Base-by-base conservation (phyloP, 257 asterid species). In the Vinca minor region DNA sequence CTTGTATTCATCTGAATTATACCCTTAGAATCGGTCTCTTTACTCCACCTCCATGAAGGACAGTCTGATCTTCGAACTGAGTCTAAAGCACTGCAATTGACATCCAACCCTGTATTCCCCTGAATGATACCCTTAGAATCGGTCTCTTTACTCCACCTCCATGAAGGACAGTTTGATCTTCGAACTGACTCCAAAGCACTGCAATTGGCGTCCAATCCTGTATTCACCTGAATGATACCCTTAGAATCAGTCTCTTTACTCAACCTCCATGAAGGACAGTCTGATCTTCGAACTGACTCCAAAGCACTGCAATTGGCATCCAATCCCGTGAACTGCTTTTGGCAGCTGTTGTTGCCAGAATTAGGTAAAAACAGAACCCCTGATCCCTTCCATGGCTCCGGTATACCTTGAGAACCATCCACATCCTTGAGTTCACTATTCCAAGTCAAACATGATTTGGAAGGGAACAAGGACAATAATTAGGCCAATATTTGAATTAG, bases 391-490 rank as follows among this genome's bases (percentile, higher is more conserved):
- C 68, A 69, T 45, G 44, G 23, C 44, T 71, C 76, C 41, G 34
- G 53, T 25, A 42, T 38, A 62, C 54, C 46, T 52, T 72, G 70
- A 57, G 67, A 53, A 65, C 17, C 80, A 42, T 54, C 83, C 62
- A 12, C 80, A 42, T 54, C 83, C 62, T 70, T 38, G 52, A 78
- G 67, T 70, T 71, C 64, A 42, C 87, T 84, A 66, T 41, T 67
- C 52, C 52, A 50, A 34, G 18, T 44, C 45, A 57, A 52, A 66
- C 29, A 48, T 50, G 57, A 48, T 41, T 11, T 17, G 61, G 4
- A 15, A 23, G 23, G 20, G 15, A 50, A 9, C 20, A 53, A 17
- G 52, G 41, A 21, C 18, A n/a, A 45, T 35, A 63, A 20, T 32
- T 34, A 46, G 12, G 29, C 44, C 44, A 63, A 35, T 34, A 12